These are phyloP conservation scores for Fistulifera pelliculosa DNA, from an alignment of 108 stramenopile genomes.

Conservation along the genomic window DNA sequence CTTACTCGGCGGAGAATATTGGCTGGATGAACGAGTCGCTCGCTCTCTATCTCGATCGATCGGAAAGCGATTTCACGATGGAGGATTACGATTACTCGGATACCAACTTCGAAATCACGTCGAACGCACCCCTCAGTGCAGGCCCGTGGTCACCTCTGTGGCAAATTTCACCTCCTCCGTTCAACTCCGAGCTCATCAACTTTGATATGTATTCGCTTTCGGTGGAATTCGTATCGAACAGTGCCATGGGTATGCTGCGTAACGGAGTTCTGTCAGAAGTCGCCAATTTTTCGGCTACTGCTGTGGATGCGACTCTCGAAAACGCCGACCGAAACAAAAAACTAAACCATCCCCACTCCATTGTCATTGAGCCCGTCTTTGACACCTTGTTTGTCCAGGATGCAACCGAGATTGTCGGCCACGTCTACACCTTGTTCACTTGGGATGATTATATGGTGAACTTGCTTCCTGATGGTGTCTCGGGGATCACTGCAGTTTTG, in stretches of 20 bases:
- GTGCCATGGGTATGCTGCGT: not conserved
- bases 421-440: constrained; percentile 6
- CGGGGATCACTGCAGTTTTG: constrained; percentile 12
- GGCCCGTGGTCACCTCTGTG: constrained; percentile 13
- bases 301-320: too few relatives aligned
- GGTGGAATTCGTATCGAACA: not conserved
- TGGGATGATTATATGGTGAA: constrained; percentile 14
- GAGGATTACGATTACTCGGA: too few relatives aligned
- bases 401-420: constrained; percentile 8
- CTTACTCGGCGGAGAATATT: constrained; percentile 2
- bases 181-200: not conserved
- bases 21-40: constrained; percentile 6
- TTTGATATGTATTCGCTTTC: not conserved
- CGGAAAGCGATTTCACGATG: not conserved
- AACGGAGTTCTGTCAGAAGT: not conserved
- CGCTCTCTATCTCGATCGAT: not conserved
- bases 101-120: too few relatives aligned
- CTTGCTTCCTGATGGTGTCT: constrained; percentile 13
- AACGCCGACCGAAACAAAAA: not conserved
- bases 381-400: not conserved
- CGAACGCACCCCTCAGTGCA: not conserved
- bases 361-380: not conserved
- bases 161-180: constrained; percentile 8
- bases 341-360: not conserved
- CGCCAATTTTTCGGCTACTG: too few relatives aligned